Percentiles rank a stretch among this genome's conserved stretches.
Evolutionary conservation across 139 green algal genomes (phyloP).

Genomic region (Closterium sp.): DNA sequence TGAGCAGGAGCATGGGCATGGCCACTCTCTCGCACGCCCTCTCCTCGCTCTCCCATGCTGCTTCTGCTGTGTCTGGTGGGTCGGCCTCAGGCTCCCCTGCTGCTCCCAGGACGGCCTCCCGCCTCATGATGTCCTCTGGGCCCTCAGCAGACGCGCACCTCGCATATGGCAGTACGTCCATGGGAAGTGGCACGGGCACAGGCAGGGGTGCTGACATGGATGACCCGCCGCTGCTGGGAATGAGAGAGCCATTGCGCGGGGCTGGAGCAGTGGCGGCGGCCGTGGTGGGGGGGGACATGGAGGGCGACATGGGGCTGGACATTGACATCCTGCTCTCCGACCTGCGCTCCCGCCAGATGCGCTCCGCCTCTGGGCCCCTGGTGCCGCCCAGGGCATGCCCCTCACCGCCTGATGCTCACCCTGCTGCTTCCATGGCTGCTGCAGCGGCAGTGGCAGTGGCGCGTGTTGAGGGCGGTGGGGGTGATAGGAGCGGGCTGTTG

Average conservation of each 20-base stretch:
- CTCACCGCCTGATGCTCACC: background rate
- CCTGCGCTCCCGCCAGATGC: background rate
- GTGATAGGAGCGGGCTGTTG: background rate
- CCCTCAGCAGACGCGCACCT: background rate
- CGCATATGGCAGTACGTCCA: background rate
- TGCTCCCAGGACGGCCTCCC: background rate
- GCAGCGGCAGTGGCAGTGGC: background rate
- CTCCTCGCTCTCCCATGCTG: background rate
- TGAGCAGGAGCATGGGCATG: background rate
- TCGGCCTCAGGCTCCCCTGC: background rate
- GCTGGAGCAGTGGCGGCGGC: too few species aligned
- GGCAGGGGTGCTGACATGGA: background rate
- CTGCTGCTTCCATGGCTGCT: background rate
- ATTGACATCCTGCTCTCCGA: background rate
- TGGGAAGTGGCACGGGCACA: background rate
- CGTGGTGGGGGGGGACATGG: too few species aligned
- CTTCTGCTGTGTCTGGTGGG: background rate
- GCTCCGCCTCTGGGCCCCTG: background rate
- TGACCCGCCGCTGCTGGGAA: too few species aligned
- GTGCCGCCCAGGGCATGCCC: background rate
- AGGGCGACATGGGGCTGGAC: background rate
- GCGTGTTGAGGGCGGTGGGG: background rate
- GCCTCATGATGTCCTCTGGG: background rate
- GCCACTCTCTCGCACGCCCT: background rate
- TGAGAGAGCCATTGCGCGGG: too few species aligned